Evolutionary conservation across 1,284 basidiomycete genomes (phyloP), one percentile per base, ranked within the genome.

Genomic region (Cryptococcus sp.): DNA sequence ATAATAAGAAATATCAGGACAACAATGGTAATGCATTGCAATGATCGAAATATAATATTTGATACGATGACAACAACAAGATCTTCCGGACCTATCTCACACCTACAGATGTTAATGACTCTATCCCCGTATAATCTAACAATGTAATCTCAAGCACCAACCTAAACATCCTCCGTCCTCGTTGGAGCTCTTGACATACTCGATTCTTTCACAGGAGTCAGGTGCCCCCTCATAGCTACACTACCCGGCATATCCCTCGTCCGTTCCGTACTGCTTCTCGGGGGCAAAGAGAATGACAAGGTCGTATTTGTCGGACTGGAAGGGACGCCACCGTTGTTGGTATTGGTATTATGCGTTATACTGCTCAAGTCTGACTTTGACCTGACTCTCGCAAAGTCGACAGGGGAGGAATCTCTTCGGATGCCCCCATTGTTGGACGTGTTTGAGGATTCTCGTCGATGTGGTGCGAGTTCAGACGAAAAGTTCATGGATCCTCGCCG

Each of bases 201-300:
- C 37, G 50, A 51, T 50, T 61, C 61, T 50, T 52, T 53, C 11
- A 68, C 58, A 6, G 64, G 63, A 5, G 58, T 64, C 51, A 66
- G 48, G 23, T 50, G 48, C 42, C 55, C 46, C 3, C 49, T 50
- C 33, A 50, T 34, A n/a, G n/a, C 33, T 1, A 37, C 30, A 49
- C 48, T 49, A 5, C 47, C 13, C 4, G n/a, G 23, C 23, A 23
- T 23, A 23, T 23, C 23, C 23, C 23, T 52, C 11, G 43, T 31
- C 14, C 33, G 37, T 10, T 51, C 50, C 30, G 35, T 43, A 5
- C 37, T 33, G 5, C 38, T 41, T 15, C 23, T 23, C 23, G 42
- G 49, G 10, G 52, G 52, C 11, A 58, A 36, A 10, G 48, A 32
- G 41, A 57, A 56, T n/a, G 43, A 48, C 23, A 55, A 42, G 38